phyloP scores from a whole-genome alignment of 257 asterid genomes.

The Ajuga chamaepitys region DNA sequence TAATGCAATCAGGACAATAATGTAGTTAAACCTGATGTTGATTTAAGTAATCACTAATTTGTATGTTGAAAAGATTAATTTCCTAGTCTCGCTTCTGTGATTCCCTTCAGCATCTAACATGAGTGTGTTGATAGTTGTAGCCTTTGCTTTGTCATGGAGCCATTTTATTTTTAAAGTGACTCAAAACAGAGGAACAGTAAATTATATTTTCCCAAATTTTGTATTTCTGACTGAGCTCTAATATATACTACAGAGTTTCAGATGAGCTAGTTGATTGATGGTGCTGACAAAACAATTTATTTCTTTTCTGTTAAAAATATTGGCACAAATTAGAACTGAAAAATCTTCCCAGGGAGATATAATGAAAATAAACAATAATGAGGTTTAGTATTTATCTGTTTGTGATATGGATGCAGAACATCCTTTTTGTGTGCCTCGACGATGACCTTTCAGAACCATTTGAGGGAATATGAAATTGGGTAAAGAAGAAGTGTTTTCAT shows the following conservation, averaged over 20 bases:
- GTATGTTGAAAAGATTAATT: neutral
- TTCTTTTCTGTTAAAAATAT: neutral
- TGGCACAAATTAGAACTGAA: neutral
- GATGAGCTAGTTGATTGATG: neutral
- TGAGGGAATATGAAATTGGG: neutral
- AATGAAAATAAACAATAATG: neutral
- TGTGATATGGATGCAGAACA: neutral
- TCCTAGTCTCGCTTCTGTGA: neutral
- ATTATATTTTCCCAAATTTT: neutral
- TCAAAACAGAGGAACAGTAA: neutral
- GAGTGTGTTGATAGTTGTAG: neutral
- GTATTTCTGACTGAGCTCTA: neutral
- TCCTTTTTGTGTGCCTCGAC: neutral
- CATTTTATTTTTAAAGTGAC: neutral
- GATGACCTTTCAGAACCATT: neutral
- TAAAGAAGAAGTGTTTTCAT: neutral
- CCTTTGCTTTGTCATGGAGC: neutral
- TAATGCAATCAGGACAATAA: no score
- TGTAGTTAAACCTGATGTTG: no score
- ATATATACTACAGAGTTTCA: neutral
- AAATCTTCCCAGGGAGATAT: neutral
- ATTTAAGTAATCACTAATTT: no score
- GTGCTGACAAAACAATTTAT: neutral
- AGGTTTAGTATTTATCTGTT: neutral
- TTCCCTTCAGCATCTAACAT: neutral